A percentile compares a stretch with the other conserved stretches of the same genome.
Conservation (phyloP, 495 filamentous ascomycete genomes). For the Neurospora sp. region DNA sequence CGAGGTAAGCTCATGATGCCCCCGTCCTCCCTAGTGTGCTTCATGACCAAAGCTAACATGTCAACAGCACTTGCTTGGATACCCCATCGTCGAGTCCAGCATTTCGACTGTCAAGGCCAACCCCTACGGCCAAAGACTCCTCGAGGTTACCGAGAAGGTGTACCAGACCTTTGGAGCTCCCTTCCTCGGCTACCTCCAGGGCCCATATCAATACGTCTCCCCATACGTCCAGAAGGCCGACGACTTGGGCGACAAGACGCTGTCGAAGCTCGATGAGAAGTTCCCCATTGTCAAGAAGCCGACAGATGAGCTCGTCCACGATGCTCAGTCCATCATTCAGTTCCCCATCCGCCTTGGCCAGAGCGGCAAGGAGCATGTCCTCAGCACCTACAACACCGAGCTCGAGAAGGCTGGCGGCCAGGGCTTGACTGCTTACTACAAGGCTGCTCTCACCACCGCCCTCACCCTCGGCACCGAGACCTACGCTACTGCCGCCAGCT, state of each 20-base stretch:
- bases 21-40: not conserved
- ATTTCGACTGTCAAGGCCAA: constrained; percentile 69
- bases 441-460: constrained; percentile 65
- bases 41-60: constrained; percentile 2
- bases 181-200: constrained; percentile 64
- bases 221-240: constrained; percentile 82
- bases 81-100: constrained; percentile 74
- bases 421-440: constrained; percentile 55
- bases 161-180: constrained; percentile 58
- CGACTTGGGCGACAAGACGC: constrained; percentile 60
- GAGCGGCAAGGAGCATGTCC: constrained; percentile 68
- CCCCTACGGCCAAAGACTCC: constrained; percentile 68
- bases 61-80: constrained; percentile 67
- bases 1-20: constrained; percentile 10
- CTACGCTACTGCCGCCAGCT: constrained; percentile 45
- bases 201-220: constrained; percentile 64
- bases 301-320: constrained; percentile 61
- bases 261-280: constrained; percentile 62
- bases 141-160: constrained; percentile 57
- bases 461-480: constrained; percentile 62
- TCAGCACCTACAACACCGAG: constrained; percentile 61
- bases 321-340: constrained; percentile 51
- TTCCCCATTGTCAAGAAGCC: constrained; percentile 88
- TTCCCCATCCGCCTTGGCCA: constrained; percentile 55
- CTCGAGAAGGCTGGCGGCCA: constrained; percentile 67